phyloP scores from a whole-genome alignment of 148 eudicot genomes.

The Fagopyrum tataricum region DNA sequence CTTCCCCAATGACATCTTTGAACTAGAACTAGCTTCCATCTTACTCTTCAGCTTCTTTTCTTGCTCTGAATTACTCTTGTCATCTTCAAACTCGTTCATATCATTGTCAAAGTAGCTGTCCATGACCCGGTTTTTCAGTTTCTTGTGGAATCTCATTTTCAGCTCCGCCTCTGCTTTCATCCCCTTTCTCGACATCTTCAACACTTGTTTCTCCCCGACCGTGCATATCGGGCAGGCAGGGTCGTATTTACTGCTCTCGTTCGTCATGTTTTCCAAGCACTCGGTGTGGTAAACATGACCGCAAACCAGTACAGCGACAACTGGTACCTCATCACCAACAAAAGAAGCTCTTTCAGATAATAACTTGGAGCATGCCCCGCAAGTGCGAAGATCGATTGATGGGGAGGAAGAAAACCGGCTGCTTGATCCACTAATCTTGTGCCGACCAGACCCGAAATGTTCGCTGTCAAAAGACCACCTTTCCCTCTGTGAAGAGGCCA shows the following conservation, averaged over 20 bases:
- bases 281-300: slow-evolving; percentile 41
- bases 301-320: slow-evolving; percentile 34
- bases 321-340: slow-evolving; percentile 20
- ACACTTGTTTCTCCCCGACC: slow-evolving; percentile 30
- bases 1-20: slow-evolving; percentile 29
- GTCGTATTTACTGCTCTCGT: slow-evolving; percentile 33
- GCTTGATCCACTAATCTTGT: slow-evolving; percentile 37
- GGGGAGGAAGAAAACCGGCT: slow-evolving; percentile 35
- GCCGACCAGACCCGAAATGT: slow-evolving; percentile 34
- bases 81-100: slow-evolving; percentile 8
- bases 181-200: slow-evolving; percentile 32
- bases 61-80: slow-evolving; percentile 19
- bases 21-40: slow-evolving; percentile 28
- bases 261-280: slow-evolving; percentile 38
- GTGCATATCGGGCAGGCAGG: slow-evolving; percentile 40
- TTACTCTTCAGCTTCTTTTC: slow-evolving; percentile 24
- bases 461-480: slow-evolving; percentile 48
- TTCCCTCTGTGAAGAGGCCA: slow-evolving; percentile 39
- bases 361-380: slow-evolving; percentile 35
- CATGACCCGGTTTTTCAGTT: slow-evolving; percentile 33
- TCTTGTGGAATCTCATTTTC: slow-evolving; percentile 32
- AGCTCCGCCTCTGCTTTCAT: slow-evolving; percentile 37
- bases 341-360: slow-evolving; percentile 22
- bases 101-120: slow-evolving; percentile 36
- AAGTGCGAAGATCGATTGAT: slow-evolving; percentile 33